Base-by-base conservation (phyloP, 176 grass and related monocot species). In the Zea mays region DNA sequence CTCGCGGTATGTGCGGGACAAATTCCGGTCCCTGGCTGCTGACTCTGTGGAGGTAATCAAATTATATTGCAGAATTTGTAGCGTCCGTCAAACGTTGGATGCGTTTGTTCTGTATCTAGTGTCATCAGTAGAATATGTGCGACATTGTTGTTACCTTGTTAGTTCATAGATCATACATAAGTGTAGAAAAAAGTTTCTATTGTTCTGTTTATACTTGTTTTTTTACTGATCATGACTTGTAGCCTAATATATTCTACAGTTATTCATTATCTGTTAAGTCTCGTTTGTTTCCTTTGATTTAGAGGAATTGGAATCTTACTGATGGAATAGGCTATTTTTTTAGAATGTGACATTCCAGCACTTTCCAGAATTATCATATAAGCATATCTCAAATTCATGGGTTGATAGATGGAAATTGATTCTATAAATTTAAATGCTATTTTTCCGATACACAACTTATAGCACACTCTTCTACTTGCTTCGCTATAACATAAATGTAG, bases 1-100 rank as follows among this genome's bases (percentile, higher is more conserved):
- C 44, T 75, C 85, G 2, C 56, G 80, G 1, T 92, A 98, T 86
- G 80, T 92, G 43, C 91, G 82, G 76, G 83, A 92, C 44, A 94
- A 82, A 63, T 45, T 94, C 72, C 54, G 81, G 51, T 61, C 61
- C 0, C 82, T 71, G 39, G 45, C 78, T 17, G 21, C 38, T 82
- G 66, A 90, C 84, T 79, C 85, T 1, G 65, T 61, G 2, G 89
- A 91, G 94, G 90, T 93, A 71, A 79, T 73, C 64, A 52, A 44
- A 33, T 69, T 52, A 17, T 68, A 8, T 46, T 74, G 15, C 62
- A 40, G 16, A 69, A 50, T 38, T 75, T n/a, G 62, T 75, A 67
- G 21, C n/a, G 74, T n/a, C 21, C 63, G 37, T 42, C 42, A 36
- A 44, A 49, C 7, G 60, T 60, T 64, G 10, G 62, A 36, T 5